Conservation (phyloP, 2,329 filamentous ascomycete species). For the Ophiocordyceps unilateralis region DNA sequence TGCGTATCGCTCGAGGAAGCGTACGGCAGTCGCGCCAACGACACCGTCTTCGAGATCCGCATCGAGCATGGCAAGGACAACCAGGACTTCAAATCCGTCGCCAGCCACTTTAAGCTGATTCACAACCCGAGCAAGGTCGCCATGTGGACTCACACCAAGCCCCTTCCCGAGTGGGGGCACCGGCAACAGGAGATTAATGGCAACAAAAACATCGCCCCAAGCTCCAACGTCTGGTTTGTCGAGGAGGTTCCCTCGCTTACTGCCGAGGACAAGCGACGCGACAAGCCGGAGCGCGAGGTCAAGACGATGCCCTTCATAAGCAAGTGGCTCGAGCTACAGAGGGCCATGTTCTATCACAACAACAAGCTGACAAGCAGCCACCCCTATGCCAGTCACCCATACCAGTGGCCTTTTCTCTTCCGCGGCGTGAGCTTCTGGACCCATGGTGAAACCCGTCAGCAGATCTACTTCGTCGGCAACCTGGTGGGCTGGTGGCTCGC, state of each 20-base stretch:
- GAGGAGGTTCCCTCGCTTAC: conserved; percentile 77
- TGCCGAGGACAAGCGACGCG: conserved; percentile 52
- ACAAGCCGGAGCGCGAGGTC: conserved; percentile 60
- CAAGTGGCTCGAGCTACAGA: conserved; percentile 93
- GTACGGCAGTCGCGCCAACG: conserved; percentile 57
- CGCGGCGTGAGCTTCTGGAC: conserved; percentile 99
- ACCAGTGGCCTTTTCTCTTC: conserved; percentile 95
- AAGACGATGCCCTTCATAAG: conserved; percentile 75
- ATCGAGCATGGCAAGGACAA: conserved; percentile 70
- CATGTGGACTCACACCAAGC: conserved; percentile 95
- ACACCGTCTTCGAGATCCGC: conserved; percentile 83
- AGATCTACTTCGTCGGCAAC: conserved; percentile 98
- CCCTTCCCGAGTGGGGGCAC: conserved; percentile 92
- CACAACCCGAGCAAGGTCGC: conserved; percentile 91
- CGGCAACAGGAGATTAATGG: conserved; percentile 99
- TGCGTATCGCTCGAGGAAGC: conserved; percentile 59
- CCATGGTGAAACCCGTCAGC: conserved; percentile 80
- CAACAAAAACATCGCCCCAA: conserved; percentile 83
- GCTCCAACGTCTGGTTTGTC: conserved; percentile 87
- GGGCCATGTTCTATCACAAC: conserved; percentile 99
- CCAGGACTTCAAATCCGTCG: conserved; percentile 78
- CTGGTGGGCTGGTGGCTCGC: conserved; percentile 95
- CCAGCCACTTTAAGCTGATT: conserved; percentile 88
- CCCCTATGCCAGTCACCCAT: conserved; percentile 85
- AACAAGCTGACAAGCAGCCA: conserved; percentile 94